Evolutionary conservation across 345 rosid genomes (phyloP), one percentile per base, ranked within the genome.

Genomic region (Pistacia integerrima): DNA sequence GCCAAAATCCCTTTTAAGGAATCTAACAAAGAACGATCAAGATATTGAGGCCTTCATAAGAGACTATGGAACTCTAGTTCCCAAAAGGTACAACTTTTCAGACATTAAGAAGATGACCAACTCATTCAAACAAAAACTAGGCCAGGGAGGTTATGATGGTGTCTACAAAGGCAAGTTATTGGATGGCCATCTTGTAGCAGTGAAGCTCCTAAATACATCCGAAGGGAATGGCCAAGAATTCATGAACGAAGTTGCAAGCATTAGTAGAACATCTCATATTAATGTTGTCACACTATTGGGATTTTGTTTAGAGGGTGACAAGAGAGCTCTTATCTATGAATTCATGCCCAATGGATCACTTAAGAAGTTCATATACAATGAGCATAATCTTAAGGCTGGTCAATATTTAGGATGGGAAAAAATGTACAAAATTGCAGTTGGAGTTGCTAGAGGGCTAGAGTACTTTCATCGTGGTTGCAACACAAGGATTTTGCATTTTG

Each of bases 331-430:
- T 30, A 1, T 81, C 8, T 84, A 80, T 17, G 79, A 81, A 20
- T 84, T 75, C 59, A 79, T 81, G 84, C 64, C 82, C 2, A 81
- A 80, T 55, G 86, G 82, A 36, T 78, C 84, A 0, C 80, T 80
- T 0, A 82, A 77, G 5, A 77, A 77, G 49, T 80, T 80, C 71
- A 68, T 81, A 41, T n/a, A 56, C 68, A 63, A 25, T 4, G 58
- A 13, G 11, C 33, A 30, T 30, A 30, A 30, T 30, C 33, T 30
- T 30, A 41, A 41, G 25, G 25, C 25, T 25, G 25, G 1, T 20
- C 35, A 56, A 13, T 33, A 3, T 0, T 51, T 78, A 11, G 44
- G 70, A 18, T 81, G 81, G 81, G 78, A 76, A 20, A 72, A 22
- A 25, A 14, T 64, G 72, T 72, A 74, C 28, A 64, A 69, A 20